Evolutionary conservation across 2,329 filamentous ascomycete genomes (phyloP), one percentile per base, ranked within the genome.

Genomic region (Penicillium crustosum): DNA sequence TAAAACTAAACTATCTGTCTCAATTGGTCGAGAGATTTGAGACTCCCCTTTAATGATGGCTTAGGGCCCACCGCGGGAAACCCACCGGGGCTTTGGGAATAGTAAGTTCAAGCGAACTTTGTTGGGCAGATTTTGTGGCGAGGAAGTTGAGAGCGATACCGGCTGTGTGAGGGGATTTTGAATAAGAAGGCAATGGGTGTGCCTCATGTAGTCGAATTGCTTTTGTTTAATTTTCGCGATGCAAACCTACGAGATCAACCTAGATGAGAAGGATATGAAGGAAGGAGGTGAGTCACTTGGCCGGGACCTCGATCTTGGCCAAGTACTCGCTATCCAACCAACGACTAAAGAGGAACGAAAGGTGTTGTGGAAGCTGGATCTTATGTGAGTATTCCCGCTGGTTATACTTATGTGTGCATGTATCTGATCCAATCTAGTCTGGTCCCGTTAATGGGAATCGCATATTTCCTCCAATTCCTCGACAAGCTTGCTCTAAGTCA

Each of bases 361-460:
- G 44, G 57, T 63, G 2, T 25, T 62, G 6, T 48, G 60, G 39
- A 63, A 63, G 21, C 36, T 63, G 1, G 61, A 63, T 45, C 51
- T 55, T 42, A 38, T 60, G 61, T 63, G 42, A 60, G 59, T 59
- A 15, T 38, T 9, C 12, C 5, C 4, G 12, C 13, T 2, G 8
- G 5, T 17, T 10, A n/a, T 39, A 33, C 5, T 5, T 33, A 33
- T 15, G 29, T 31, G 31, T 33, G 31, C 12, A 6, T 33, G 31
- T 6, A 33, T 33, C 31, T 33, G 31, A 33, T 15, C 5, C 5
- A 33, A 33, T 0, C 12, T 1, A 33, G 31, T 33, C 31, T 33
- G 31, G 31, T 33, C 12, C 31, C 31, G 5, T 33, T 33, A 5
- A 33, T 33, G 31, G 31, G 31, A 13, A 0, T 33, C 12, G 31